A percentile compares a stretch with the other conserved stretches of the same genome.
phyloP scores from a whole-genome alignment of 208 protist genomes.

The Leishmania tarentolae region DNA sequence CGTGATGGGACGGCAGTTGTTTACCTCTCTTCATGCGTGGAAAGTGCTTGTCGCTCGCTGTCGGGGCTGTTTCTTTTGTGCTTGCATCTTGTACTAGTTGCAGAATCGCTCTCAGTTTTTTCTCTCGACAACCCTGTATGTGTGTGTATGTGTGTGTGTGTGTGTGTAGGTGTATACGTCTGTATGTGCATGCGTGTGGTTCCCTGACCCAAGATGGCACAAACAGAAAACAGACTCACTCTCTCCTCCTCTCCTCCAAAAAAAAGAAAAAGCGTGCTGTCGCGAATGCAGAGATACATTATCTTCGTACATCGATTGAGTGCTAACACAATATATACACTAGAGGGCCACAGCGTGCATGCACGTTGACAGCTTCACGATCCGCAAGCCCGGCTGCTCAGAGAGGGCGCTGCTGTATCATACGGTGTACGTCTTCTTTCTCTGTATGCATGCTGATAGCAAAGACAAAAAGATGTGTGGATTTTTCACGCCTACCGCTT shows the following conservation, averaged over 20 bases:
- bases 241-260: not conserved
- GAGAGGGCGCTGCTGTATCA: not conserved
- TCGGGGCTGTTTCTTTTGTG: not conserved
- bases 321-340: not conserved
- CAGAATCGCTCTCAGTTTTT: not conserved
- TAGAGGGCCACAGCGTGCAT: not conserved
- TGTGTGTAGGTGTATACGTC: constrained; percentile 4
- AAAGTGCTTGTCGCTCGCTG: not conserved
- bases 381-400: no score
- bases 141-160: not conserved
- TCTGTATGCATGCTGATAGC: not conserved
- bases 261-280: not conserved
- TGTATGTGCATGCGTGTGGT: not conserved
- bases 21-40: not conserved
- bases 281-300: not conserved
- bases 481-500: not conserved
- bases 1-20: not conserved
- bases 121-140: not conserved
- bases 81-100: not conserved
- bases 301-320: not conserved
- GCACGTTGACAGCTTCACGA: not conserved
- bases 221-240: not conserved
- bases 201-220: not conserved
- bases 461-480: not conserved
- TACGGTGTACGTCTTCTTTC: not conserved